A percentile compares a stretch with the other conserved stretches of the same genome.
phyloP scores from a whole-genome alignment of 2,329 filamentous ascomycete species.

The Xylariaceae sp. region DNA sequence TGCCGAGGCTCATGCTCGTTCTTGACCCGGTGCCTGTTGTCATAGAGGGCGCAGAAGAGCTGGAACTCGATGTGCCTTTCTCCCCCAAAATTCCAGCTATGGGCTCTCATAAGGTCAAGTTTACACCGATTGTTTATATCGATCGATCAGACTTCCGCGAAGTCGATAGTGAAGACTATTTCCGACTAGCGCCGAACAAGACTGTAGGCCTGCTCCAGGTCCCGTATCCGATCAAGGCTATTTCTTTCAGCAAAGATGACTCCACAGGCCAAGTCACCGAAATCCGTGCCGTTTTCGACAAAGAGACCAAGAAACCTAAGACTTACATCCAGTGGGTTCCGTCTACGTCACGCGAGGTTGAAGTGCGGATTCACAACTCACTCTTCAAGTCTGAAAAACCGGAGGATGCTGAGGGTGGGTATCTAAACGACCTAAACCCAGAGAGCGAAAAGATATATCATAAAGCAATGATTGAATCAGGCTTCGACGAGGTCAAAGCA shows the following conservation, averaged over 20 bases:
- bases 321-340: conserved; percentile 92
- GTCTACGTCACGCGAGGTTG: conserved; percentile 69
- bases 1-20: conserved; percentile 87
- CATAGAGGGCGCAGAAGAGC: conserved; percentile 77
- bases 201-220: conserved; percentile 75
- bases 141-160: conserved; percentile 81
- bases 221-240: conserved; percentile 72
- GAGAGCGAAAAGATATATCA: conserved; percentile 81
- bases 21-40: conserved; percentile 83
- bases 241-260: conserved; percentile 70
- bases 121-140: conserved; percentile 84
- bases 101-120: conserved; percentile 63
- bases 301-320: conserved; percentile 75
- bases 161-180: conserved; percentile 74
- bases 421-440: conserved; percentile 82
- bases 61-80: conserved; percentile 77
- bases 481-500: conserved; percentile 76
- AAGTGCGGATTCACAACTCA: conserved; percentile 79
- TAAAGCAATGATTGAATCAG: conserved; percentile 80
- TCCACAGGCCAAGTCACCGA: conserved; percentile 66
- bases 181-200: conserved; percentile 77
- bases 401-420: conserved; percentile 76
- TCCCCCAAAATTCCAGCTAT: conserved; percentile 78
- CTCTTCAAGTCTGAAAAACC: conserved; percentile 90
- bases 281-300: conserved; percentile 71